Percentiles rank a stretch among this genome's conserved stretches.
Evolutionary conservation across 2,329 filamentous ascomycete species (phyloP).

Genomic region (Sclerotinia spermophila): DNA sequence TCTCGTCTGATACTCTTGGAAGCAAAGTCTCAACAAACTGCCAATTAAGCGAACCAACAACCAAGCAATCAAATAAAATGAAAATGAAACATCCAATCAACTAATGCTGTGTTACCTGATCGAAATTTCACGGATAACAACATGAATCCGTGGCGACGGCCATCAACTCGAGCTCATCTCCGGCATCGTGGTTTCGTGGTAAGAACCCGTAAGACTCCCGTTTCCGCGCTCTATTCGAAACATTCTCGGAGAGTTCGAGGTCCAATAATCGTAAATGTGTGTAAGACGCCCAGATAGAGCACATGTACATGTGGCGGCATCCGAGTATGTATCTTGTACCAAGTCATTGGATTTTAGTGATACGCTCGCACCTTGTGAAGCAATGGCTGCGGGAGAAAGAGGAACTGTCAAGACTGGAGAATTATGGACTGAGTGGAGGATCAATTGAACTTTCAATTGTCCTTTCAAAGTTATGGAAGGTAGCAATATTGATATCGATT

Average conservation of each 20-base stretch:
- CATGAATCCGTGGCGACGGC: background rate
- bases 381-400: background rate
- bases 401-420: background rate
- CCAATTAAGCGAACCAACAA: background rate
- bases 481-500: background rate
- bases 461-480: background rate
- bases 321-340: slow-evolving; percentile 2
- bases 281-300: background rate
- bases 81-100: background rate
- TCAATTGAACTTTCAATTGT: background rate
- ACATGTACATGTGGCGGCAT: background rate
- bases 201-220: background rate
- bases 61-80: background rate
- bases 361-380: background rate
- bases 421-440: background rate
- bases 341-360: background rate
- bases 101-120: background rate
- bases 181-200: background rate
- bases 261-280: background rate
- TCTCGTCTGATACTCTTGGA: background rate
- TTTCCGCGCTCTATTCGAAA: slow-evolving; percentile 8
- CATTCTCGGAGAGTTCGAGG: background rate
- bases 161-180: slow-evolving; percentile 6
- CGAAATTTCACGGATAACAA: background rate
- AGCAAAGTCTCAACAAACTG: background rate